These are phyloP conservation scores for Solanum chiquidenum DNA, from an alignment of 257 asterid genomes.

Conservation along the genomic window DNA sequence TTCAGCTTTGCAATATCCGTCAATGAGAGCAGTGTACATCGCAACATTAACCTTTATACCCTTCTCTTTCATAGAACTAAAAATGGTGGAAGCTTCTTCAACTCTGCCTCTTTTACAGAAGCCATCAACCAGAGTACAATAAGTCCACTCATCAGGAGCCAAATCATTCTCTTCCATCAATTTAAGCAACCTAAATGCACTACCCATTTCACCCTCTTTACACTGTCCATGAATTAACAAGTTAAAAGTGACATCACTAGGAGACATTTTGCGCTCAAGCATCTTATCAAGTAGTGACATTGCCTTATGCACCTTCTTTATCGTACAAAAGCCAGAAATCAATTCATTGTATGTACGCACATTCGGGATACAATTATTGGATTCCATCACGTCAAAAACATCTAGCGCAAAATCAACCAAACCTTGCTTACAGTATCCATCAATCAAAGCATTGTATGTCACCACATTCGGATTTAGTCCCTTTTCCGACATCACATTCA, in stretches of 20 bases:
- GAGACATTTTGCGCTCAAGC: conserved; percentile 36
- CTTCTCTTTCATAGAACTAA: conserved; percentile 40
- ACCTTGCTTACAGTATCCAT: conserved; percentile 57
- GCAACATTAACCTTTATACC: conserved; percentile 37
- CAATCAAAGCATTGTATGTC: conserved; percentile 59
- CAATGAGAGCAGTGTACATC: conserved; percentile 44
- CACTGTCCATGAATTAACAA: conserved; percentile 57
- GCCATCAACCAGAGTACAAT: conserved; percentile 45
- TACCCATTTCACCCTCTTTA: conserved; percentile 40
- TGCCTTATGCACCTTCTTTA: conserved; percentile 47
- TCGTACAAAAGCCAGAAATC: conserved; percentile 49
- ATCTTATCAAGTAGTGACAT: conserved; percentile 53
- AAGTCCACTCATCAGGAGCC: conserved; percentile 52
- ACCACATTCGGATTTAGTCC: conserved; percentile 37
- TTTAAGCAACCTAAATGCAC: conserved; percentile 50
- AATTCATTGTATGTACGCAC: conserved; percentile 64
- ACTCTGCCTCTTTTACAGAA: conserved; percentile 46
- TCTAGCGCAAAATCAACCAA: conserved; percentile 39
- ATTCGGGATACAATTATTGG: conserved; percentile 38
- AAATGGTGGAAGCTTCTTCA: conserved; percentile 33
- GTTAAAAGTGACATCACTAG: conserved; percentile 45
- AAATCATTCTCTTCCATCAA: conserved; percentile 49
- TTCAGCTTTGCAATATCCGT: conserved; percentile 44
- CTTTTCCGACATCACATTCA: conserved; percentile 33
- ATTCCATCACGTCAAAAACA: conserved; percentile 39